Conservation (phyloP, 495 filamentous ascomycete genomes). For the Viridothelium virens region DNA sequence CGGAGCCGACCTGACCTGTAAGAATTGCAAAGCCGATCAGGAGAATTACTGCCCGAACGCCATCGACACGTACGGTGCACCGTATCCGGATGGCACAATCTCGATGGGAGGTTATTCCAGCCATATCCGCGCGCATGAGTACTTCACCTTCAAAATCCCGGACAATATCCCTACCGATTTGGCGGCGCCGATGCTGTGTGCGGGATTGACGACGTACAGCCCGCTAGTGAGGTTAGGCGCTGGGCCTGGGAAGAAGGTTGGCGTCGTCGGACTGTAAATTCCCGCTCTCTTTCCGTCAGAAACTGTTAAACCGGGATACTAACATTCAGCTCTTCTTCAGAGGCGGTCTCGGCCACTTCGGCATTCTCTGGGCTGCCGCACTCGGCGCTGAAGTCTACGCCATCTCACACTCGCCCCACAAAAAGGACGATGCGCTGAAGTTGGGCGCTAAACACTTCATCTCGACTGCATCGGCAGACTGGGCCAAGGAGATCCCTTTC, state of each 20-base stretch:
- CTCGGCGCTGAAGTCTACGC: constrained; percentile 41
- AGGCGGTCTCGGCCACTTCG: constrained; percentile 41
- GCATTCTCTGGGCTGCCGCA: constrained; percentile 35
- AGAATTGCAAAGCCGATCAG: constrained; percentile 60
- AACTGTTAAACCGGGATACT: neutral
- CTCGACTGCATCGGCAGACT: constrained; percentile 33
- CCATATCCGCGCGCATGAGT: constrained; percentile 68
- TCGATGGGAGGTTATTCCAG: constrained; percentile 60
- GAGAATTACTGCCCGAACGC: constrained; percentile 71
- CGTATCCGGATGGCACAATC: constrained; percentile 57
- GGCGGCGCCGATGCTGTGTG: constrained; percentile 85
- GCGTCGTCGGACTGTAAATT: constrained; percentile 57
- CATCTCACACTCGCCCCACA: constrained; percentile 38
- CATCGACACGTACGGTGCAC: constrained; percentile 59
- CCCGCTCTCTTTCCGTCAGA: neutral
- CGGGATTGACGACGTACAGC: constrained; percentile 72
- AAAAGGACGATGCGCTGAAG: constrained; percentile 38
- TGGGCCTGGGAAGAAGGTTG: constrained; percentile 74
- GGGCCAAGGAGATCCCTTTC: constrained; percentile 43
- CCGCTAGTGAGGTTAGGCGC: constrained; percentile 68
- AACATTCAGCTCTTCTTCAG: constrained; percentile 18
- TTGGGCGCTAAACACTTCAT: constrained; percentile 41
- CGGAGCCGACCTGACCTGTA: constrained; percentile 61
- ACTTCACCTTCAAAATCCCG: constrained; percentile 75
- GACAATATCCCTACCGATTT: constrained; percentile 55